phyloP scores from a whole-genome alignment of 163 green algal genomes.

The Scenedesmus sp. region DNA sequence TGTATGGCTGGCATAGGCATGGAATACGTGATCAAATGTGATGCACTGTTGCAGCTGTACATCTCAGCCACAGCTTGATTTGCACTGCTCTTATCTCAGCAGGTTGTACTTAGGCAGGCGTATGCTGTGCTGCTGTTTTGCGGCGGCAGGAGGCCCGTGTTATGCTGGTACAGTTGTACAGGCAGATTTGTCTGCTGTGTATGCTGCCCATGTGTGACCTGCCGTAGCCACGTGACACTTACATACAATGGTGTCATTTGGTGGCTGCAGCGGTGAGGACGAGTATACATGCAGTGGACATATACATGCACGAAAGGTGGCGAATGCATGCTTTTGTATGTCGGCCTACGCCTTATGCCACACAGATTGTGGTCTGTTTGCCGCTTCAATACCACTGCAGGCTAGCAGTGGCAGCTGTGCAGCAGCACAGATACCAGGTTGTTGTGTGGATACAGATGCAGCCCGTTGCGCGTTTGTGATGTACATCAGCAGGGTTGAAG shows the following conservation, averaged over 20 bases:
- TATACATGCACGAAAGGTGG: not conserved
- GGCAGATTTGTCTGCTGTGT: not conserved
- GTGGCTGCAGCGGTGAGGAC: not conserved
- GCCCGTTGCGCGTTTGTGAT: not conserved
- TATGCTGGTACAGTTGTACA: not conserved
- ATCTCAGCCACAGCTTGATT: too few species aligned
- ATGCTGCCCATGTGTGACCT: not conserved
- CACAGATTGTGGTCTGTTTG: not conserved
- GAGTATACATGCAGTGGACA: not conserved
- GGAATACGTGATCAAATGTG: too few species aligned
- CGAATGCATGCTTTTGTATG: not conserved
- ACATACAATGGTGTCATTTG: not conserved
- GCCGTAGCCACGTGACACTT: not conserved
- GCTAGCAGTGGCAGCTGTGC: not conserved
- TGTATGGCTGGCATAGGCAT: not conserved
- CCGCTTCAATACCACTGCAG: not conserved
- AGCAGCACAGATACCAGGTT: not conserved
- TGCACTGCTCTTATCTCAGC: not conserved
- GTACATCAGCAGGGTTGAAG: not conserved
- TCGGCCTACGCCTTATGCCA: not conserved
- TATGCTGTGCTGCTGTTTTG: not conserved
- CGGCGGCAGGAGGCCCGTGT: not conserved
- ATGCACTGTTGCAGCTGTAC: too few species aligned
- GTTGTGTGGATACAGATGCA: not conserved
- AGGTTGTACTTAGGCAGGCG: not conserved